Base-by-base conservation (phyloP, 345 rosid species). In the Reutealis trisperma region DNA sequence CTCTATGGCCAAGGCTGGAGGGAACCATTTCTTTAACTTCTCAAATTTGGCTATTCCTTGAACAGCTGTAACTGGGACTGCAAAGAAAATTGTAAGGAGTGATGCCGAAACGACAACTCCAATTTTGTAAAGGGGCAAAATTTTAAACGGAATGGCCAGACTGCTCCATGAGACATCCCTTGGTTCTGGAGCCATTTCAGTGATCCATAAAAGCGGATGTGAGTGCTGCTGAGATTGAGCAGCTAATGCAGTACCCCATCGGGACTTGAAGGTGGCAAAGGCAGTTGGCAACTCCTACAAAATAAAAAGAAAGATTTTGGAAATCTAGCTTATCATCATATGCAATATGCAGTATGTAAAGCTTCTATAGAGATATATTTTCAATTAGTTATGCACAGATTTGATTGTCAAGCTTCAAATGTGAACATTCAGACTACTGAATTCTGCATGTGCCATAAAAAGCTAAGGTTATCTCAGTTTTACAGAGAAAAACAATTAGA, bases 21-120 rank as follows among this genome's bases (percentile, higher is more conserved):
- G 97, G 78, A 95, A 92, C 96, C 97, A 89, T 83, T 87, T 89
- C 87, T 86, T 90, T 25, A 95, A 85, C 78, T 92, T 95, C 86
- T 95, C 98, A 72, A 85, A 87, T 74, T 85, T 90, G 63, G 94
- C 98, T 22, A 95, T 92, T 81, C 99, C 98, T 82, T 93, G 99
- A 78, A 95, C 98, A 68, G 97, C 96, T 64, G 98, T 87, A 69
- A 92, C 98, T 8, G 94, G 97, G 83, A 91, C 87, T 71, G 97
- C 93, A 81, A 95, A 92, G 90, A 95, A 95, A 72, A 92, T 68
- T 24, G 96, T 91, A 52, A 90, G 94, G 75, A 93, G 84, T 30
- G 94, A 82, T 32, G 97, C 93, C 70, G 87, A 93, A 84, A 92
- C 85, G 63, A 93, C 63, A 69, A 89, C 97, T 67, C 89, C 91